Evolutionary conservation across 495 filamentous ascomycete genomes (phyloP), one percentile per base, ranked within the genome.

Genomic region (Pseudevernia furfuracea): DNA sequence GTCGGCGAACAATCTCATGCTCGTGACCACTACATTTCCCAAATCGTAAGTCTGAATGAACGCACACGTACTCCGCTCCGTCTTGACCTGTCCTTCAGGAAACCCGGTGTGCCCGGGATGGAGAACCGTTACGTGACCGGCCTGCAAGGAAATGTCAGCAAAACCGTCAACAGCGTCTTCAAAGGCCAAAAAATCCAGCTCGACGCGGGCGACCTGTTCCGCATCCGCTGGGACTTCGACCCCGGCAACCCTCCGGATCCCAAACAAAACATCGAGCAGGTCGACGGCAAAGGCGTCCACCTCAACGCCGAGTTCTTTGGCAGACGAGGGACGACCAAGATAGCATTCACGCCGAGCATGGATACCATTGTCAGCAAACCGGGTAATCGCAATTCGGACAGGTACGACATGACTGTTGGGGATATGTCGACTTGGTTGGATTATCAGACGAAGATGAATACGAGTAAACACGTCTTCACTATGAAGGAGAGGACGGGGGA

Each of bases 291-390:
- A 62, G 63, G 63, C 32, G 63, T 65, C 12, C 63, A 65, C 39
- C 32, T 65, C 28, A 65, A 65, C 34, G 63, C 63, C 1, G 63
- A 65, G 23, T 65, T 63, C 58, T 72, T 48, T 52, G 71, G 38
- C 43, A 59, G 3, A 41, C 30, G 49, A 17, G 68, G 41, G 32
- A 71, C 65, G 10, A 66, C 64, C 1, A 66, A 68, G 58, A 49
- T 65, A 3, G 63, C 63, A 10, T 65, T 65, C 63, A 41, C 34
- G 19, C 59, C 63, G 10, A 65, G 30, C 28, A 14, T 10, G 10
- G 36, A 58, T 10, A 32, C 61, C 15, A 32, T 64, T 4, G 61
- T 64, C n/a, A 58, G 59, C 11, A 10, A 12, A 2, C 34, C 46
- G 0, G 46, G 46, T 5, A 64, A 64, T 23, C 32, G 36, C 2